Conservation (phyloP, 176 grass and related monocot species). For the Aegilops umbellulata region DNA sequence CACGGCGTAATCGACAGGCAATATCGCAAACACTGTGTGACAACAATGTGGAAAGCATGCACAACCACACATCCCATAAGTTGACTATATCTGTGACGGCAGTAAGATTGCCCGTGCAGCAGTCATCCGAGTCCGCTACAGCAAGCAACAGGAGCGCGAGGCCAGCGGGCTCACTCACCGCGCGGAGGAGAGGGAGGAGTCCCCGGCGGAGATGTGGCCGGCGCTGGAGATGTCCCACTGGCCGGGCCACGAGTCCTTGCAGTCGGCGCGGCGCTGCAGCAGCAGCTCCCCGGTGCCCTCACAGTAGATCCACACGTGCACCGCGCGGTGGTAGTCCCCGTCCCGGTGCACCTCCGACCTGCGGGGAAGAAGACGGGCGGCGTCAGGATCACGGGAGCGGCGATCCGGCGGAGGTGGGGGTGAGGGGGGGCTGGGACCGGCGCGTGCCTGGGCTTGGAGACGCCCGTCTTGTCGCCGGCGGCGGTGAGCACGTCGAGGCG, state of each 20-base stretch:
- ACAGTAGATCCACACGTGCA: constrained; percentile 89
- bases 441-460: constrained; percentile 75
- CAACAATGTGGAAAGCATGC: background rate
- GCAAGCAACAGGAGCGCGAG: background rate
- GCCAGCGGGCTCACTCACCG: constrained; percentile 53
- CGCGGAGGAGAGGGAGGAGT: constrained; percentile 83
- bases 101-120: background rate
- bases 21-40: background rate
- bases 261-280: constrained; percentile 74
- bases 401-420: background rate
- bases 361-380: background rate
- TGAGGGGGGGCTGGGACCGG: background rate
- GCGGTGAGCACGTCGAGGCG: constrained; percentile 73
- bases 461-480: constrained; percentile 76
- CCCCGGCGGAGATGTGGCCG: constrained; percentile 81
- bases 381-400: background rate
- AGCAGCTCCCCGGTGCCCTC: constrained; percentile 88
- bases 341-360: constrained; percentile 78
- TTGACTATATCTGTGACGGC: background rate
- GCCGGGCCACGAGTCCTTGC: constrained; percentile 95
- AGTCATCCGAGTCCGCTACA: background rate
- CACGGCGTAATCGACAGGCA: background rate
- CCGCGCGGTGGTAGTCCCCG: constrained; percentile 80
- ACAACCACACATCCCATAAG: background rate
- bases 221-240: constrained; percentile 92